Evolutionary conservation across 2,329 filamentous ascomycete genomes (phyloP).

Genomic region (Pseudocercospora macadamiae): DNA sequence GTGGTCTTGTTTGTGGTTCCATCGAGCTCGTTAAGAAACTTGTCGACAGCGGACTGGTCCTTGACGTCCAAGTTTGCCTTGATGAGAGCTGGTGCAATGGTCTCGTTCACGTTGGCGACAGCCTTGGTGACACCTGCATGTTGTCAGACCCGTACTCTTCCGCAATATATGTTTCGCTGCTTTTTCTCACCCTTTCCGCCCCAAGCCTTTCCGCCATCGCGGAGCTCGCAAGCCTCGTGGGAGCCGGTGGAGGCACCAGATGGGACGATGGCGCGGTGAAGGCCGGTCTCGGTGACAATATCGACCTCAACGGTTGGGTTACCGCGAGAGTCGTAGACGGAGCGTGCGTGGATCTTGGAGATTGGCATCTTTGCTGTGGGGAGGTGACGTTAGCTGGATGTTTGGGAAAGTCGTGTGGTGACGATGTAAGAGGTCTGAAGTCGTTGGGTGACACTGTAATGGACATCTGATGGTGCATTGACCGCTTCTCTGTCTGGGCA

Average conservation of each 20-base stretch:
- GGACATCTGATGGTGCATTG: background rate
- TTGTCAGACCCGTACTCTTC: slow-evolving; percentile 6
- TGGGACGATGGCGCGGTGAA: slow-evolving; percentile 96
- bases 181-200: slow-evolving; percentile 52
- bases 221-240: slow-evolving; percentile 58
- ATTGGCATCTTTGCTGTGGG: slow-evolving; percentile 68
- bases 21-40: slow-evolving; percentile 58
- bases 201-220: slow-evolving; percentile 59
- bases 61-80: slow-evolving; percentile 58
- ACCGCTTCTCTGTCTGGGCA: background rate
- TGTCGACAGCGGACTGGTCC: slow-evolving; percentile 58
- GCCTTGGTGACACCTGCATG: slow-evolving; percentile 56
- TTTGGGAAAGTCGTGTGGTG: background rate
- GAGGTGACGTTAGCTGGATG: background rate
- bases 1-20: slow-evolving; percentile 63
- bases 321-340: slow-evolving; percentile 94
- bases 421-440: background rate
- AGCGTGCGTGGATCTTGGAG: slow-evolving; percentile 64
- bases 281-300: slow-evolving; percentile 91
- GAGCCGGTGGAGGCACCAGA: slow-evolving; percentile 88
- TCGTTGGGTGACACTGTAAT: background rate
- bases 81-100: slow-evolving; percentile 59
- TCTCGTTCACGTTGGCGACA: slow-evolving; percentile 58
- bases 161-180: background rate
- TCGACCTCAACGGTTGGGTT: slow-evolving; percentile 99